Conservation (phyloP, 78 protist species). For the Isochrysis galbana region DNA sequence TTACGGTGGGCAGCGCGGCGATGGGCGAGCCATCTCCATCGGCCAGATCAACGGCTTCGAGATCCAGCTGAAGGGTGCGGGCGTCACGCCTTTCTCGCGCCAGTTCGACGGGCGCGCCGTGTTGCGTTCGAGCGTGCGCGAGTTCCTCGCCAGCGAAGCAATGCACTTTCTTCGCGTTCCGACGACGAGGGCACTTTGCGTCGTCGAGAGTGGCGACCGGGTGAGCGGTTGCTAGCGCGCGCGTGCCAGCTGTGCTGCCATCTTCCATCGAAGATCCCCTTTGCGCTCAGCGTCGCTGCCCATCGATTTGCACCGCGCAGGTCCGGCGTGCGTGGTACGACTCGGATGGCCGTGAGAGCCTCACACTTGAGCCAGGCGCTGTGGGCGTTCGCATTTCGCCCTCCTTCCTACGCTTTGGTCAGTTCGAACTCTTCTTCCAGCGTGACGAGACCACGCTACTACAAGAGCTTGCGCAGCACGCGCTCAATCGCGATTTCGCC, state of each 20-base stretch:
- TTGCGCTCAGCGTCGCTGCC: too few species aligned
- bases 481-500: not conserved
- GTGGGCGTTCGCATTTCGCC: not conserved
- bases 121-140: conserved; percentile 76
- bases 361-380: not conserved
- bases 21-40: conserved; percentile 75
- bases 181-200: conserved; percentile 66
- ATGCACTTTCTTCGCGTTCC: conserved; percentile 70
- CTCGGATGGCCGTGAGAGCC: not conserved
- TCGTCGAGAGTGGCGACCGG: conserved; percentile 18
- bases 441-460: not conserved
- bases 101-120: conserved; percentile 83
- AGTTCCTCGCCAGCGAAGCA: conserved; percentile 56
- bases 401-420: not conserved
- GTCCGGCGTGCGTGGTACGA: not conserved
- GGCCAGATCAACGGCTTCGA: conserved; percentile 65
- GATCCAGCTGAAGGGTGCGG: conserved; percentile 74
- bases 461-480: not conserved
- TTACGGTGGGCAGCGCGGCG: conserved; percentile 54
- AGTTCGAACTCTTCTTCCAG: not conserved
- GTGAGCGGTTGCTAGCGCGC: too few species aligned
- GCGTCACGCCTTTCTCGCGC: conserved; percentile 80
- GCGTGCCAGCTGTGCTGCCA: too few species aligned
- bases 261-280: too few species aligned
- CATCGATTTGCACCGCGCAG: too few species aligned